Percentiles rank a stretch among this genome's conserved stretches.
These are phyloP conservation scores for Fusarium begoniae DNA, from an alignment of 2,329 filamentous ascomycete genomes.

Conservation along the genomic window DNA sequence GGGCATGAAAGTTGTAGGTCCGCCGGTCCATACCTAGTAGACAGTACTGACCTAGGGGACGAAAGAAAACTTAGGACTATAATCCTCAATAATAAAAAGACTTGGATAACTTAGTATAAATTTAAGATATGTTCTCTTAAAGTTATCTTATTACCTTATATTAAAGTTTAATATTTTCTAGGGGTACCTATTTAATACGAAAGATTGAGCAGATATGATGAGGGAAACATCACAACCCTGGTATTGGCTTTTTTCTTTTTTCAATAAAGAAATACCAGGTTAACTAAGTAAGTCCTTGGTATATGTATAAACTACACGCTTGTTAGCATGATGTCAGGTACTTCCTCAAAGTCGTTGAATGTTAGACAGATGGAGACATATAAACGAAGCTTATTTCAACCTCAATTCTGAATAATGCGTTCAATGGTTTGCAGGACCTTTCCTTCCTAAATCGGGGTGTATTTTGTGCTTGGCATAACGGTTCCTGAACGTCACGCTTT, in stretches of 20 bases:
- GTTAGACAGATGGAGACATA: not conserved
- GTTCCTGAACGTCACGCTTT: not conserved
- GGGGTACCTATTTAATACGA: not conserved
- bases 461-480: not conserved
- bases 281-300: not conserved
- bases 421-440: not conserved
- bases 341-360: not conserved
- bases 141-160: not conserved
- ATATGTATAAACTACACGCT: too few relatives aligned
- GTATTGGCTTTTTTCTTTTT: not conserved
- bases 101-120: not conserved
- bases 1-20: not conserved
- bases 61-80: not conserved
- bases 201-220: not conserved
- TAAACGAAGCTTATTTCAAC: constrained; percentile 21
- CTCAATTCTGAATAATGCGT: not conserved
- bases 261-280: not conserved
- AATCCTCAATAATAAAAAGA: not conserved
- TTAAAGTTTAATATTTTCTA: not conserved
- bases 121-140: not conserved
- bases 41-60: not conserved
- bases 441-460: too few relatives aligned
- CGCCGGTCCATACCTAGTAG: not conserved
- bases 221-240: not conserved
- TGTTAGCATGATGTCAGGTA: not conserved